Conservation (phyloP, 2,329 filamentous ascomycete species). For the Bipolaris zeicola region DNA sequence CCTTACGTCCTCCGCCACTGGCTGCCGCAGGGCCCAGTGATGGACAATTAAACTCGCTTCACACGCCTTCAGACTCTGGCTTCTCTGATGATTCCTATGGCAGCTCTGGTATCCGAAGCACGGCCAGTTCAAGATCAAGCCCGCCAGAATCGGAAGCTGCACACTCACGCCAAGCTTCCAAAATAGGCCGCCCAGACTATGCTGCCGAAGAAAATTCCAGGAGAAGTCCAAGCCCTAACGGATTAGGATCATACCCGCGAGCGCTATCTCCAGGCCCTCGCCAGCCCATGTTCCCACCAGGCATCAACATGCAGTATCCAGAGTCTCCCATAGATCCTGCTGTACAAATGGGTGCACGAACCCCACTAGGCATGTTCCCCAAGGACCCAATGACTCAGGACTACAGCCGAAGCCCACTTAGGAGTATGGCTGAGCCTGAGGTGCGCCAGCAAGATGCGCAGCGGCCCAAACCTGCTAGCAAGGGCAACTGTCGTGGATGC, state of each 20-base stretch:
- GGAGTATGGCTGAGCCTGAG: constrained; percentile 19
- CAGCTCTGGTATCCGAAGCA: constrained; percentile 42
- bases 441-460: constrained; percentile 25
- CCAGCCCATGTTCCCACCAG: constrained; percentile 11
- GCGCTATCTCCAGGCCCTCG: constrained; percentile 27
- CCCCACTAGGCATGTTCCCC: constrained; percentile 18
- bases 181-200: constrained; percentile 31
- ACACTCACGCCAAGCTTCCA: constrained; percentile 42
- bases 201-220: constrained; percentile 30
- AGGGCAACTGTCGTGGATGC: constrained; percentile 85
- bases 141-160: constrained; percentile 45
- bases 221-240: constrained; percentile 39
- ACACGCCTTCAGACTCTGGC: constrained; percentile 49
- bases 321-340: constrained; percentile 50
- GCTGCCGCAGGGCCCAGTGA: constrained; percentile 28
- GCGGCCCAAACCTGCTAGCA: constrained; percentile 53
- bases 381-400: constrained; percentile 20
- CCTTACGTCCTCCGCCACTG: constrained; percentile 32
- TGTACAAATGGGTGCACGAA: constrained; percentile 42
- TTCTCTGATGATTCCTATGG: constrained; percentile 48
- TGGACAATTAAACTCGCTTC: constrained; percentile 35
- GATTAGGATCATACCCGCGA: constrained; percentile 28
- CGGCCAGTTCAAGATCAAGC: constrained; percentile 47
- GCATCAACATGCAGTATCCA: constrained; percentile 28
- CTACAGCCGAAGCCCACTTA: constrained; percentile 17